Conservation (phyloP, 768 basidiomycete species). For the Trametes maxima region DNA sequence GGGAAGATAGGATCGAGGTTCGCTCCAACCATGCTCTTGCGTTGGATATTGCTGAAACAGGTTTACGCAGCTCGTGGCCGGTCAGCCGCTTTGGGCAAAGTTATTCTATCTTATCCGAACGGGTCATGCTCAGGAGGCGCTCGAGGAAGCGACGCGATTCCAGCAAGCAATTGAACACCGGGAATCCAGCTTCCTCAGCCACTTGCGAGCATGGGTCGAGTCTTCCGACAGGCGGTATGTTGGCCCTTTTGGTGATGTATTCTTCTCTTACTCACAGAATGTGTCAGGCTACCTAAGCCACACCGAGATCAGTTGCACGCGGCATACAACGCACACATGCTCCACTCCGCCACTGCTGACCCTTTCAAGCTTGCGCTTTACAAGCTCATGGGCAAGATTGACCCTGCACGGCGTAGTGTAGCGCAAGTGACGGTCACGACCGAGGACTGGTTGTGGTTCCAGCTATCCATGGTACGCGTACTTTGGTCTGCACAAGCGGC, state of each 20-base stretch:
- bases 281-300: slow-evolving; percentile 61
- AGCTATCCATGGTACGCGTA: slow-evolving; percentile 73
- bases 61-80: slow-evolving; percentile 66
- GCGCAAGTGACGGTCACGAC: slow-evolving; percentile 86
- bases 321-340: slow-evolving; percentile 84
- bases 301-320: slow-evolving; percentile 81
- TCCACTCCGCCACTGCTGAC: slow-evolving; percentile 85
- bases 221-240: slow-evolving; percentile 75
- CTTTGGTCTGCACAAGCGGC: neutral
- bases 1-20: slow-evolving; percentile 90
- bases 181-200: slow-evolving; percentile 80
- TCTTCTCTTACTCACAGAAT: neutral
- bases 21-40: slow-evolving; percentile 23
- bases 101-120: slow-evolving; percentile 91
- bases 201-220: slow-evolving; percentile 83
- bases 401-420: slow-evolving; percentile 77
- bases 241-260: neutral
- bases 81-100: slow-evolving; percentile 91
- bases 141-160: slow-evolving; percentile 70
- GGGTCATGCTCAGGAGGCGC: slow-evolving; percentile 79
- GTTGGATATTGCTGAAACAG: neutral
- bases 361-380: slow-evolving; percentile 97
- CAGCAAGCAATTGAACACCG: slow-evolving; percentile 73
- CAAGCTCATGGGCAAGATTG: slow-evolving; percentile 93
- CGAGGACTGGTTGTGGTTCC: slow-evolving; percentile 99